Percentiles rank a stretch among this genome's conserved stretches.
Conservation (phyloP, 306 rosid genomes). For the Vigna radiata region DNA sequence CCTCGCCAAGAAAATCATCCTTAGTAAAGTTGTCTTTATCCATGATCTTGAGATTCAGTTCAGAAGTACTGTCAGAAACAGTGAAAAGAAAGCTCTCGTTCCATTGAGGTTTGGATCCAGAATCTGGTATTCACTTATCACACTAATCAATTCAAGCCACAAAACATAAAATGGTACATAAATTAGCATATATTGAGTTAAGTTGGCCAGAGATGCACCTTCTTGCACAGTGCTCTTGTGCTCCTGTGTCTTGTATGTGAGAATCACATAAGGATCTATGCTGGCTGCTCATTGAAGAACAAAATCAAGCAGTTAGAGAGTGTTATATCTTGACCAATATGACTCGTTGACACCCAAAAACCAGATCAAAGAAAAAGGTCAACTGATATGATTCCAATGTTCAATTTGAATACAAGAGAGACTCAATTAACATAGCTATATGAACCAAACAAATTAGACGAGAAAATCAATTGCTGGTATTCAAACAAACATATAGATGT, state of each 20-base stretch:
- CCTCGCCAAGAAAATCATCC: constrained; percentile 56
- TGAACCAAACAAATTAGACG: constrained; percentile 5
- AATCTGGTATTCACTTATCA: constrained; percentile 38
- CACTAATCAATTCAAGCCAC: constrained; percentile 15
- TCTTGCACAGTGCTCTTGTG: constrained; percentile 52
- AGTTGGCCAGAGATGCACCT: constrained; percentile 40
- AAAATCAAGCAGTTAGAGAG: constrained; percentile 14
- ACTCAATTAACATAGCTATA: constrained; percentile 18
- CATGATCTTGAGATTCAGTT: constrained; percentile 50
- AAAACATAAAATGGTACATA: constrained; percentile 3
- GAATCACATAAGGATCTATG: constrained; percentile 58
- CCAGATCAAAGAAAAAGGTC: constrained; percentile 26
- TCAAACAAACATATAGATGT: not conserved
- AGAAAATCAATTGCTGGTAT: not conserved
- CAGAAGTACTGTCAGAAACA: constrained; percentile 46
- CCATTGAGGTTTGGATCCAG: constrained; percentile 58
- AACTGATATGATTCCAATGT: not conserved
- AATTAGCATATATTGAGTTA: not conserved
- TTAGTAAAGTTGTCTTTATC: constrained; percentile 48
- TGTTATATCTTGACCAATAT: not conserved
- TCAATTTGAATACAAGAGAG: constrained; percentile 9
- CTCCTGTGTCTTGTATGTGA: constrained; percentile 49
- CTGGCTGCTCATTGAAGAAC: constrained; percentile 40
- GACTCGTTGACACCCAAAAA: not conserved
- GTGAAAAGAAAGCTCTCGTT: constrained; percentile 60